Base-by-base conservation (phyloP, 2,329 filamentous ascomycete species). In the Sporothrix brunneoviolacea region DNA sequence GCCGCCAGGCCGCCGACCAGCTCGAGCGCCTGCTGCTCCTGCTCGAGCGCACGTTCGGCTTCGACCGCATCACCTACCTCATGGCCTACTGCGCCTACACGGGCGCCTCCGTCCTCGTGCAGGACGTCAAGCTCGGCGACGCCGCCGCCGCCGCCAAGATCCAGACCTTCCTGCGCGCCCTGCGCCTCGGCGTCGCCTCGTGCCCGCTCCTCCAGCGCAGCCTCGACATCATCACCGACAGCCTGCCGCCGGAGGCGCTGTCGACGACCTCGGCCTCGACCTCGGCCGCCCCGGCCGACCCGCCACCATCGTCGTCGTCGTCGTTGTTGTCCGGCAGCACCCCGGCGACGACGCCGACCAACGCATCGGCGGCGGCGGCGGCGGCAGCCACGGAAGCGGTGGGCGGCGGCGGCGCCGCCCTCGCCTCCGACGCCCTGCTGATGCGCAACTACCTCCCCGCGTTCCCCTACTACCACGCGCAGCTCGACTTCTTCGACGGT, bases 61-160 rank as follows among this genome's bases (percentile, higher is more conserved):
- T 65, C 12, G 47, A 48, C 10, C 58, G 59, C 10, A 55, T 65
- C 12, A 63, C 61, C 3, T 66, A 65, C 39, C 46, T 65, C 8
- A 64, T 64, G 58, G 63, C 58, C 4, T 66, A 66, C 48, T 64
- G 62, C 50, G 59, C 62, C 32, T 65, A 65, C 45, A 64, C 62
- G 4, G 60, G 58, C 8, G 63, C 62, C n/a, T 61, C 62, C 1
- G 61, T 60, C 1, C 57, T 59, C 16, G 54, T 63, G 9, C 57
- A 62, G 32, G 62, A 65, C 45, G 59, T 58, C 27, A 62, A 63
- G 38, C 53, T 52, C 8, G 58, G 54, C 19, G 56, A 60, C 35
- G 33, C 52, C 8, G 55, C 53, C 3, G 58, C 61, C 5, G 55
- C 55, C 42, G 22, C 47, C 21, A 57, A 50, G 35, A 56, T 63